These are phyloP conservation scores for Blastobotrys serpentis DNA, from an alignment of 1,139 yeast species.

Conservation along the genomic window DNA sequence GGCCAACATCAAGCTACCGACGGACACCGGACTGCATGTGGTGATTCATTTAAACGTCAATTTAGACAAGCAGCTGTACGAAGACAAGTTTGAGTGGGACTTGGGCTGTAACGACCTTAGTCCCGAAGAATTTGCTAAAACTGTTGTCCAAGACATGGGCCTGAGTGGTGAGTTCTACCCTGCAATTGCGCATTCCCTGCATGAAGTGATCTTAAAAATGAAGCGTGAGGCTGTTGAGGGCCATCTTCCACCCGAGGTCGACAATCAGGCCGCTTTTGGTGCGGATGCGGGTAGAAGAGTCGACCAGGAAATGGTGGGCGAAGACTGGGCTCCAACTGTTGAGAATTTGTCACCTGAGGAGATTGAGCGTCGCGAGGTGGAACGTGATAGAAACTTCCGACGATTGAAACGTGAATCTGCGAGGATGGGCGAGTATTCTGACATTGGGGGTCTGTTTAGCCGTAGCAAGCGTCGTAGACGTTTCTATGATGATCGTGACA, in stretches of 20 bases:
- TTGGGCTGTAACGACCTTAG: conserved; percentile 58
- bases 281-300: conserved; percentile 63
- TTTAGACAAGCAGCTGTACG: conserved; percentile 77
- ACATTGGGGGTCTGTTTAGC: conserved; percentile 22
- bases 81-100: conserved; percentile 96
- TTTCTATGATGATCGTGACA: conserved; percentile 25
- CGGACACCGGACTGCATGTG: conserved; percentile 68
- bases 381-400: conserved; percentile 87
- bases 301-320: conserved; percentile 61
- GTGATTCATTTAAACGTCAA: conserved; percentile 80
- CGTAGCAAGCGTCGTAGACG: conserved; percentile 32
- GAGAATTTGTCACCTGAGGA: conserved; percentile 89
- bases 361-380: conserved; percentile 91
- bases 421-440: conserved; percentile 36
- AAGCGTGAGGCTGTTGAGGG: conserved; percentile 90
- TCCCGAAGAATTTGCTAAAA: conserved; percentile 81
- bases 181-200: conserved; percentile 83
- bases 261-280: conserved; percentile 54
- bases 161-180: conserved; percentile 82
- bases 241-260: conserved; percentile 55
- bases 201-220: conserved; percentile 72
- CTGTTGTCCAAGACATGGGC: conserved; percentile 83
- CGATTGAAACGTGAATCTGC: conserved; percentile 89
- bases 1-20: conserved; percentile 62
- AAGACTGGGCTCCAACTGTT: conserved; percentile 86